Percentiles rank a stretch among this genome's conserved stretches.
Evolutionary conservation across 208 protist genomes (phyloP).

Genomic region (Hexamita inflata): DNA sequence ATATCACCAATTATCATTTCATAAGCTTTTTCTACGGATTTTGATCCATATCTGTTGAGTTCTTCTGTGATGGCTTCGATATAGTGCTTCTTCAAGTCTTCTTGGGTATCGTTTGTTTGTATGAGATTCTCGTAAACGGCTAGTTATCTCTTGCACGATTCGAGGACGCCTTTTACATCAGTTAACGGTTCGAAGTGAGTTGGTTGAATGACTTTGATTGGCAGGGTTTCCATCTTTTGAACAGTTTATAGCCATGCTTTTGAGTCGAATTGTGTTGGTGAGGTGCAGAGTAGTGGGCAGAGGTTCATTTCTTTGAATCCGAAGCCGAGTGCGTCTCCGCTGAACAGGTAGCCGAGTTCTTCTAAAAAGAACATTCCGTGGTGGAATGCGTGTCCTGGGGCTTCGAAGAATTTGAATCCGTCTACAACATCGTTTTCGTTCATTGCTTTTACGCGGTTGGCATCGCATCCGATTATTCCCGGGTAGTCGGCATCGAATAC

Average conservation of each 20-base stretch:
- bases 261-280: conserved; percentile 14
- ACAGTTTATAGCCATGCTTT: conserved; percentile 16
- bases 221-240: background rate
- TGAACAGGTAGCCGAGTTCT: background rate
- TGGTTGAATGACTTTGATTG: background rate
- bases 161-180: background rate
- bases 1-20: background rate
- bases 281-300: conserved; percentile 22
- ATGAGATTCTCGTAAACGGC: conserved; percentile 4
- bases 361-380: conserved; percentile 17
- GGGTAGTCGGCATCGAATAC: conserved; percentile 16
- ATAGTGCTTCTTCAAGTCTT: background rate
- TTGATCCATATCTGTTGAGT: background rate
- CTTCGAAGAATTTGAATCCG: background rate
- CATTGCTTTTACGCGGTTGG: background rate
- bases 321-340: conserved; percentile 13
- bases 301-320: conserved; percentile 1
- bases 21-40: background rate
- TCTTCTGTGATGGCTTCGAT: background rate
- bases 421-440: background rate
- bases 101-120: background rate
- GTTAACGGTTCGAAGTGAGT: conserved; percentile 22
- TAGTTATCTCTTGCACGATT: background rate
- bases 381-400: conserved; percentile 17
- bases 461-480: background rate